phyloP scores from a whole-genome alignment of 169 alveolate species.

The Plasmodium berghei region DNA sequence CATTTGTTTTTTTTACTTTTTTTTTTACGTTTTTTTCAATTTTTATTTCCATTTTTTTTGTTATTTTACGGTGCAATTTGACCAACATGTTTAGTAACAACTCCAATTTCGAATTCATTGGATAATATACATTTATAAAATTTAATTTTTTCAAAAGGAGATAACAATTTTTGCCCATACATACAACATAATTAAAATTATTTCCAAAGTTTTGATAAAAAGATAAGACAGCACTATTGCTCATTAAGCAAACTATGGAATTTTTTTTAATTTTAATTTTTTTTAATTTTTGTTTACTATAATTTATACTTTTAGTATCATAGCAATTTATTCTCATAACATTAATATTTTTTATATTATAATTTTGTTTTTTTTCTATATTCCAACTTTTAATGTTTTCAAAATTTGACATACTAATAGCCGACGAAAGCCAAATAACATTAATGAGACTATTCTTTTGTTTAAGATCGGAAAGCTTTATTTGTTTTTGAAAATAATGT shows the following conservation, averaged over 20 bases:
- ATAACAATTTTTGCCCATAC: conserved; percentile 51
- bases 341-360: not conserved
- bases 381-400: not conserved
- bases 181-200: conserved; percentile 26
- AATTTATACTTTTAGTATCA: conserved; percentile 25
- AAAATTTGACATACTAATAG: conserved; percentile 40
- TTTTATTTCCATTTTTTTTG: not conserved
- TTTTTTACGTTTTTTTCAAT: not conserved
- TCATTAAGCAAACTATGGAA: conserved; percentile 54
- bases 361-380: not conserved
- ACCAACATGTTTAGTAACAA: conserved; percentile 29
- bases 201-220: conserved; percentile 59
- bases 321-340: conserved; percentile 36
- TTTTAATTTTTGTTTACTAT: not conserved
- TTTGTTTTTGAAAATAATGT: conserved; percentile 1
- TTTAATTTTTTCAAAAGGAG: conserved; percentile 45
- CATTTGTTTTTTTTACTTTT: too few relatives aligned
- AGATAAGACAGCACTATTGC: conserved; percentile 52
- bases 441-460: not conserved
- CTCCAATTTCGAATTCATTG: conserved; percentile 34
- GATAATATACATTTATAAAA: conserved; percentile 49
- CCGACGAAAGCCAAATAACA: conserved; percentile 43
- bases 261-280: conserved; percentile 13
- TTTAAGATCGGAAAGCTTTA: not conserved
- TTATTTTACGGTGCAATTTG: conserved; percentile 18